Conservation (phyloP, 2,329 filamentous ascomycete genomes). For the Monosporascus sp. region DNA sequence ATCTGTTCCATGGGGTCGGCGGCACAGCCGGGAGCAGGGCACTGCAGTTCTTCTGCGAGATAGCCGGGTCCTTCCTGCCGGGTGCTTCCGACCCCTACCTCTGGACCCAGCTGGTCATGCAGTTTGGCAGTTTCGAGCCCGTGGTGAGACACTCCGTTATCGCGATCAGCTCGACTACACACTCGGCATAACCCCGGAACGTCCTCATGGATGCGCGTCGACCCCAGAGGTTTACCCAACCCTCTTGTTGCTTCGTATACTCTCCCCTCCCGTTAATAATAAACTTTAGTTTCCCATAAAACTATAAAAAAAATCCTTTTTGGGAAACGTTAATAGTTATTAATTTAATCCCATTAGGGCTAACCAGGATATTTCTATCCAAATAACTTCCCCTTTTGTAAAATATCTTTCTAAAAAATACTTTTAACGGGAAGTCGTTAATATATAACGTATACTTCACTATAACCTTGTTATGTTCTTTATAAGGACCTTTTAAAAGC, state of each 20-base stretch:
- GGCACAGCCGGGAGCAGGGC: conserved; percentile 24
- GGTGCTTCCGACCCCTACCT: conserved; percentile 34
- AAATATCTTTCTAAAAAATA: too few relatives aligned
- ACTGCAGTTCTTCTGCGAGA: conserved; percentile 33
- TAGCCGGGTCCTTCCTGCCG: conserved; percentile 30
- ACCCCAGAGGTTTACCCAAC: too few relatives aligned
- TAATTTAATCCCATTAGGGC: too few relatives aligned
- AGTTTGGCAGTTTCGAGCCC: conserved; percentile 32
- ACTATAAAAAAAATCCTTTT: too few relatives aligned
- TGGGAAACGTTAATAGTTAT: too few relatives aligned
- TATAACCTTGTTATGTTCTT: too few relatives aligned
- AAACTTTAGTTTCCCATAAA: too few relatives aligned
- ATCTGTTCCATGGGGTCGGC: conserved; percentile 20
- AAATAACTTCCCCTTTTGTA: too few relatives aligned
- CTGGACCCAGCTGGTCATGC: conserved; percentile 35
- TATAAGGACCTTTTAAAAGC: too few relatives aligned
- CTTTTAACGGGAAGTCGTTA: too few relatives aligned
- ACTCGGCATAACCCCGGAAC: not conserved
- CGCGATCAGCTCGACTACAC: conserved; percentile 27
- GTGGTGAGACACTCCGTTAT: conserved; percentile 33
- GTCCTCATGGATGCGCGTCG: not conserved
- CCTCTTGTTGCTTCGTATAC: not conserved
- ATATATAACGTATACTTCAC: too few relatives aligned
- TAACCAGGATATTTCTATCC: too few relatives aligned
- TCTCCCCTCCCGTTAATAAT: not conserved